phyloP scores from a whole-genome alignment of 2,329 filamentous ascomycete genomes.

The Venturia carpophila region DNA sequence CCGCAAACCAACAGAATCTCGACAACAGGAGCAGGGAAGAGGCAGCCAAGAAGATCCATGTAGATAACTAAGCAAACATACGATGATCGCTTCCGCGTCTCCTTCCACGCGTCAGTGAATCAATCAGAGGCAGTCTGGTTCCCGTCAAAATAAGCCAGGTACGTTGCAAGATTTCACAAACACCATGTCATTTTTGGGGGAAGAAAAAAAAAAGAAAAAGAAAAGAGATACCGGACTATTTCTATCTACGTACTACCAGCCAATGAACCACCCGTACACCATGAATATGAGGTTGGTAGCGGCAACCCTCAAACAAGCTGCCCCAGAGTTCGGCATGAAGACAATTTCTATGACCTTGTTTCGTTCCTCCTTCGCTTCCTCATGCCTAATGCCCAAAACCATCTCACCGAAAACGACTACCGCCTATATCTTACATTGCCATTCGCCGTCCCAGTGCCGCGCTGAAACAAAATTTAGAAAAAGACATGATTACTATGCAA shows the following conservation, averaged over 20 bases:
- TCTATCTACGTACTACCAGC: background rate
- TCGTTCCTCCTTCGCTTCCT: background rate
- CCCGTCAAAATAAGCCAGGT: too few relatives aligned
- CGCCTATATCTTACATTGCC: constrained; percentile 10
- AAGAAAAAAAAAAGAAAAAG: background rate
- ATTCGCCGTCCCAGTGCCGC: constrained; percentile 3
- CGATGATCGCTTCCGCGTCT: too few relatives aligned
- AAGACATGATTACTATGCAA: background rate
- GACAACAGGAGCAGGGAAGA: too few relatives aligned
- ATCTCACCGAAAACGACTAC: background rate
- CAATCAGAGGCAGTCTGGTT: too few relatives aligned
- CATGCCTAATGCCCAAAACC: background rate
- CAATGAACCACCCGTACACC: background rate
- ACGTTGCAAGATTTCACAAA: background rate
- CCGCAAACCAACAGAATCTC: too few relatives aligned
- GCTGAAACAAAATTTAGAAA: background rate
- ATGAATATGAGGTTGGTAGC: background rate
- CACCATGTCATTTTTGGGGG: background rate
- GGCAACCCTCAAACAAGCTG: background rate
- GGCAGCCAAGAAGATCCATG: too few relatives aligned
- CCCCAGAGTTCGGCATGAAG: background rate
- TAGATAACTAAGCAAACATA: too few relatives aligned
- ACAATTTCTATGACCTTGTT: background rate
- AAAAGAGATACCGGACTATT: background rate
- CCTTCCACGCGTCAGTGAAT: too few relatives aligned